These are phyloP conservation scores for Cryphonectria parasitica DNA, from an alignment of 2,329 filamentous ascomycete genomes.

Conservation along the genomic window DNA sequence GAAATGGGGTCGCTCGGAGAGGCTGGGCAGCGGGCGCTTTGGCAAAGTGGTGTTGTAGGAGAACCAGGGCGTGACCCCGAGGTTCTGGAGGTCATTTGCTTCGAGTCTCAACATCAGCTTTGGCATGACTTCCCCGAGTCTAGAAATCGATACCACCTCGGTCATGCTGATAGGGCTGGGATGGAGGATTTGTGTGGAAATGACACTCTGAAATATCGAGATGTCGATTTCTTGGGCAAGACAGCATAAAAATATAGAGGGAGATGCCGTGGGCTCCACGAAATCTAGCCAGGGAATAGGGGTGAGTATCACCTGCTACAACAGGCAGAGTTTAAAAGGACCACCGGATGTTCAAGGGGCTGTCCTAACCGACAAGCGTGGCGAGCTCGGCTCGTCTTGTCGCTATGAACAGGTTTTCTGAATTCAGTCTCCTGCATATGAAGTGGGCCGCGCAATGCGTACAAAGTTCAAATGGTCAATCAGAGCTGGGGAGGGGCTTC, in stretches of 20 bases:
- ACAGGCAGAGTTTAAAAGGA: not conserved
- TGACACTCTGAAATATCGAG: not conserved
- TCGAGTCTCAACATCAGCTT: not conserved
- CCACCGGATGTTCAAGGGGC: not conserved
- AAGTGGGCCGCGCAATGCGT: not conserved
- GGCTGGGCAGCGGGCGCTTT: conserved; percentile 20
- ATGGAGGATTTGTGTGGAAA: not conserved
- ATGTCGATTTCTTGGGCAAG: not conserved
- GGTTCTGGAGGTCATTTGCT: not conserved
- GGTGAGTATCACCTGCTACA: not conserved
- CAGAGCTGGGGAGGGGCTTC: not conserved
- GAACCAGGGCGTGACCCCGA: conserved; percentile 20
- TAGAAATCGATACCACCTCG: not conserved
- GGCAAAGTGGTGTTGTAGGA: conserved; percentile 19
- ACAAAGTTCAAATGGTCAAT: not conserved
- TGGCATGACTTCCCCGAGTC: not conserved
- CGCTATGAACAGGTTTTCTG: not conserved
- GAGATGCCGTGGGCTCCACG: not conserved
- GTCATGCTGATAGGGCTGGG: not conserved
- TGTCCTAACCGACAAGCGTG: not conserved
- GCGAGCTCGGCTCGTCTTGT: not conserved
- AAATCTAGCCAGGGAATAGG: not conserved
- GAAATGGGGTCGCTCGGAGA: conserved; percentile 15
- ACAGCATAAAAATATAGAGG: not conserved
- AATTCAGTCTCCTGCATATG: not conserved